Percentiles rank a stretch among this genome's conserved stretches.
These are phyloP conservation scores for Phytophthora aleatoria DNA, from an alignment of 352 stramenopile genomes.

Conservation along the genomic window DNA sequence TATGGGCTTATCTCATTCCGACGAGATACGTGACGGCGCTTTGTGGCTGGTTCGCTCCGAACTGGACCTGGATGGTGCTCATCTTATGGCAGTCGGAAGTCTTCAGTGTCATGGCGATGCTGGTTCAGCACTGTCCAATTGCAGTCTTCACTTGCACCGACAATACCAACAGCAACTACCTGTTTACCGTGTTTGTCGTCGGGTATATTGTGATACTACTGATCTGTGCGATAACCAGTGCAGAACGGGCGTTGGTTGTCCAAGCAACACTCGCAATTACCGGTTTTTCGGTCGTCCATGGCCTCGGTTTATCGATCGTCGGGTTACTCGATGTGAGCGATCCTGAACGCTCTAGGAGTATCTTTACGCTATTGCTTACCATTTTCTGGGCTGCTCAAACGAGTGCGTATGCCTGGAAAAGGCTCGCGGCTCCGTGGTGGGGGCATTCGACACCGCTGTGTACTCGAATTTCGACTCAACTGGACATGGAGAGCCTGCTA, in stretches of 20 bases:
- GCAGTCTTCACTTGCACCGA: conserved; percentile 7
- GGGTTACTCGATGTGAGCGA: conserved; percentile 8
- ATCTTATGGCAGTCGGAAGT: conserved; percentile 10
- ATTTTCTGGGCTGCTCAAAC: conserved; percentile 6
- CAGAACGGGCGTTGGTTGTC: not conserved
- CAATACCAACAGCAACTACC: not conserved
- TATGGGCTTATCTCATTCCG: conserved; percentile 10
- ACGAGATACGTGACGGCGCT: conserved; percentile 6
- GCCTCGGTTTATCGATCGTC: conserved; percentile 4
- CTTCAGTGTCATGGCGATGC: conserved; percentile 9
- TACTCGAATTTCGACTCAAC: not conserved
- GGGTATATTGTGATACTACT: conserved; percentile 2
- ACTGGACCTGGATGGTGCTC: conserved; percentile 5
- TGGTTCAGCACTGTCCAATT: conserved; percentile 5
- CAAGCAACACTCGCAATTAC: conserved; percentile 3
- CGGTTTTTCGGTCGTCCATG: conserved; percentile 6
- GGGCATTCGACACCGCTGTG: conserved; percentile 9
- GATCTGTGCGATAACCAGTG: not conserved
- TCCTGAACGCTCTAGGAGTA: conserved; percentile 5
- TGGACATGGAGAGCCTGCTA: conserved; percentile 10
- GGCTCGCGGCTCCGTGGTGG: conserved; percentile 6
- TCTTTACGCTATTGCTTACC: conserved; percentile 4
- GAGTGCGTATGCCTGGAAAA: conserved; percentile 3
- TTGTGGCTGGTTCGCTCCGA: conserved; percentile 11
- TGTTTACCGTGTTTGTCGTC: conserved; percentile 1